Base-by-base conservation (phyloP, 2,329 filamentous ascomycete species). In the Exserohilum turcica region DNA sequence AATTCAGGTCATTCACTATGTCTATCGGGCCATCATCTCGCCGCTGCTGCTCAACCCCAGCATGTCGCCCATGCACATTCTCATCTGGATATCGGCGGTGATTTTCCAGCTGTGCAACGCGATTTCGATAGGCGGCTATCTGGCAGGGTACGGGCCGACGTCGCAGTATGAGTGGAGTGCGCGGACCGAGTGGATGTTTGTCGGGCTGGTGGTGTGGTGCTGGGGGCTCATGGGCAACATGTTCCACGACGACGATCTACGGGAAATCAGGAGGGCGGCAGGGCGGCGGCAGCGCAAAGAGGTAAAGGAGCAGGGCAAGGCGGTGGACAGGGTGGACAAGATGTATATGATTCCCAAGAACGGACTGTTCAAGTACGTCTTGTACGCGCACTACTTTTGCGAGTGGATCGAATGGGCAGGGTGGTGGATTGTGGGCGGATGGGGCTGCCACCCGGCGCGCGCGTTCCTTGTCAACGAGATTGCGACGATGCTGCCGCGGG, bases 361-460 rank as follows among this genome's bases (percentile, higher is more conserved):
- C 44, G 92, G 92, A 0, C 76, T 96, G 43, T 99, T 97, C 76
- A 81, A 83, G 61, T 88, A 86, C 66, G 84, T 96, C 70, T 81
- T 97, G 54, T 96, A 88, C 74, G 92, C 94, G 61, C 94, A 99
- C 74, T 99, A 97, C 74, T 80, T 96, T n/a, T 89, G 88, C 70
- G 94, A 99, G 78, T 99, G 94, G 94, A 73, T 96, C 47, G 94
- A 99, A 80, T 99, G 94, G 94, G 74, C 83, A 3, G 94, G 94
- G 0, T 99, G 92, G 74, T 92, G 88, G 80, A 83, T 96, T 73
- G 83, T 89, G 63, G 83, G 87, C 1, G 82, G 83, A 0, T 83
- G 80, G 77, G 75, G 77, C 4, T 91, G 87, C 68, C 78, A 85
- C 42, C 93, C 94, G 0, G 93, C 91, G 19, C 80, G 92, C 66